Conservation (phyloP, 306 rosid genomes). For the Glycine latifolia region DNA sequence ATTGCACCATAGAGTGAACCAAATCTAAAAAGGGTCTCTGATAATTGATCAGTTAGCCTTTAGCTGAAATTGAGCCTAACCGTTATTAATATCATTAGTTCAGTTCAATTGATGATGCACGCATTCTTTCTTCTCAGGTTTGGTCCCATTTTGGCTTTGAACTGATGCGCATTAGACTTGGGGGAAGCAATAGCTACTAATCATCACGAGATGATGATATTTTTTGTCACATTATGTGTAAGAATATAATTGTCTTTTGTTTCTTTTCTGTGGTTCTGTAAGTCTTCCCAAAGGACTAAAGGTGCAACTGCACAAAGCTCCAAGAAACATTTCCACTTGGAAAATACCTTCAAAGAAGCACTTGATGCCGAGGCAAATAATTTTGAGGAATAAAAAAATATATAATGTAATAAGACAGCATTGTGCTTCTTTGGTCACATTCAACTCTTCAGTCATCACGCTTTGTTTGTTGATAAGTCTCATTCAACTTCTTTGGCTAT, state of each 20-base stretch:
- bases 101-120: constrained; percentile 14
- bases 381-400: constrained; percentile 16
- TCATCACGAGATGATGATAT: constrained; percentile 74
- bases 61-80: constrained; percentile 26
- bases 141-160: constrained; percentile 56
- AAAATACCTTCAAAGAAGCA: constrained; percentile 38
- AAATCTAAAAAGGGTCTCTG: constrained; percentile 3
- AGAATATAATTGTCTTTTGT: constrained; percentile 54
- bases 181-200: constrained; percentile 68
- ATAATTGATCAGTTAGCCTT: constrained; percentile 4
- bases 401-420: not conserved
- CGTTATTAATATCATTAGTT: not conserved
- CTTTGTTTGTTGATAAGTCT: constrained; percentile 67
- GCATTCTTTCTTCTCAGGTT: constrained; percentile 15
- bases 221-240: constrained; percentile 66
- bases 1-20: constrained; percentile 4
- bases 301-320: constrained; percentile 45
- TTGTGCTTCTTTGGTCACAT: constrained; percentile 59
- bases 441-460: constrained; percentile 61
- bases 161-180: constrained; percentile 38
- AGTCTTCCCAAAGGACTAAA: constrained; percentile 41
- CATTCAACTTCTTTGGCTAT: constrained; percentile 50
- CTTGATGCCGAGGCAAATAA: constrained; percentile 23
- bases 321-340: constrained; percentile 47
- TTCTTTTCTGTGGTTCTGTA: constrained; percentile 44